These are phyloP conservation scores for Pythium rhizo-oryzae DNA, from an alignment of 352 stramenopile genomes.

Conservation along the genomic window DNA sequence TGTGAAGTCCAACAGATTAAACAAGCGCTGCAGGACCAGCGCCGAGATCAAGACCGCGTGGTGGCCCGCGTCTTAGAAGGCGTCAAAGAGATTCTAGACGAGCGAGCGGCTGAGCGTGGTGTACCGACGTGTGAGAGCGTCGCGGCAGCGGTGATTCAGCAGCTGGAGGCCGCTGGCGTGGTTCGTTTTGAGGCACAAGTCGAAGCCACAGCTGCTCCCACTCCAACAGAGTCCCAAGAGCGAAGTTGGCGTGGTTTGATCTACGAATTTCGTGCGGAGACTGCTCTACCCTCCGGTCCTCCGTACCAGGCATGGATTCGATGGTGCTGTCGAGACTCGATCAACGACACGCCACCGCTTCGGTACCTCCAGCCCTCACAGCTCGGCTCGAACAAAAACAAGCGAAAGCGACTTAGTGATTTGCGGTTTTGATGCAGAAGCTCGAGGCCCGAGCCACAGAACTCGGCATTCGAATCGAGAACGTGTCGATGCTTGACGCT, in stretches of 20 bases:
- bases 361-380: slow-evolving; percentile 6
- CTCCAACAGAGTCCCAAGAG: background rate
- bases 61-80: slow-evolving; percentile 8
- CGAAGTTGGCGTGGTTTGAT: background rate
- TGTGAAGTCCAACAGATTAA: slow-evolving; percentile 10
- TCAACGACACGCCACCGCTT: slow-evolving; percentile 1
- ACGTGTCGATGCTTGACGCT: slow-evolving; percentile 1
- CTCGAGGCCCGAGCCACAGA: background rate
- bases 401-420: slow-evolving; percentile 10
- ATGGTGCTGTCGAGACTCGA: slow-evolving; percentile 10
- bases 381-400: slow-evolving; percentile 10
- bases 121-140: slow-evolving; percentile 9
- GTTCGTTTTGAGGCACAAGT: background rate
- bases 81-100: slow-evolving; percentile 10
- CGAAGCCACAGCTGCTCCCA: background rate
- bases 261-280: slow-evolving; percentile 4
- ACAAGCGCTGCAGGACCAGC: background rate
- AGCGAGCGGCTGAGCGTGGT: slow-evolving; percentile 2
- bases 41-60: background rate
- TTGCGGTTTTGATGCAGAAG: slow-evolving; percentile 10
- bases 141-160: slow-evolving; percentile 4
- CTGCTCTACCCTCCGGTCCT: background rate
- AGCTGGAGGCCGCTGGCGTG: slow-evolving; percentile 1
- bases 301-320: slow-evolving; percentile 10
- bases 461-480: slow-evolving; percentile 1